A percentile compares a stretch with the other conserved stretches of the same genome.
Evolutionary conservation across 176 grass and related monocot species (phyloP).

Genomic region (Triticum monococcum): DNA sequence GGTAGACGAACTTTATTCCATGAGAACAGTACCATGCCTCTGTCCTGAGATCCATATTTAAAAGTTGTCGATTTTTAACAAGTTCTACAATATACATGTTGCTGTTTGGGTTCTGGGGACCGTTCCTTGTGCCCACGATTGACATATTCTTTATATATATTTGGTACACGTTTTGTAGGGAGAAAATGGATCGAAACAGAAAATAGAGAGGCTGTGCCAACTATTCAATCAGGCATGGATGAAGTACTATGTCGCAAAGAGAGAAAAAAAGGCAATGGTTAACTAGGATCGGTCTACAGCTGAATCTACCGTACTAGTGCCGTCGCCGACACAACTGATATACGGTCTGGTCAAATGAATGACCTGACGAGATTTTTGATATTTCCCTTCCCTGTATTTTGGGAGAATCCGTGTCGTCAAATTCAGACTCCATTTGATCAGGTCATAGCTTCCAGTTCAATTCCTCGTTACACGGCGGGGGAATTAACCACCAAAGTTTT

Average conservation of each 20-base stretch:
- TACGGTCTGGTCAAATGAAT: constrained; percentile 3
- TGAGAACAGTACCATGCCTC: too few species aligned
- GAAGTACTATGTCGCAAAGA: too few species aligned
- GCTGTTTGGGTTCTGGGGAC: neutral
- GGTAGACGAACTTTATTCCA: too few species aligned
- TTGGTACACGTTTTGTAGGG: too few species aligned
- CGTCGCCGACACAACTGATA: neutral
- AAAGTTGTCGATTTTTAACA: neutral
- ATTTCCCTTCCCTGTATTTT: neutral
- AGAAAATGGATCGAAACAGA: neutral
- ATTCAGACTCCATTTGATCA: neutral
- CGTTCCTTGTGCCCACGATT: neutral
- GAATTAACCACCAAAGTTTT: neutral
- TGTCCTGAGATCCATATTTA: too few species aligned
- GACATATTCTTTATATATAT: neutral
- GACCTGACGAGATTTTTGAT: neutral
- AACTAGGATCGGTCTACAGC: neutral
- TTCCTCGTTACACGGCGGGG: neutral
- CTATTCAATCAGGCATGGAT: too few species aligned
- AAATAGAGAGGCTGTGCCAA: too few species aligned
- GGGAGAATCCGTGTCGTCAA: neutral
- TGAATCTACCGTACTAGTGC: neutral
- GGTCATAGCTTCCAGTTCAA: neutral
- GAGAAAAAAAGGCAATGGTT: too few species aligned
- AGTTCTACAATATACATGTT: neutral